These are phyloP conservation scores for Epichloe baconii DNA, from an alignment of 2,329 filamentous ascomycete genomes.

Conservation along the genomic window DNA sequence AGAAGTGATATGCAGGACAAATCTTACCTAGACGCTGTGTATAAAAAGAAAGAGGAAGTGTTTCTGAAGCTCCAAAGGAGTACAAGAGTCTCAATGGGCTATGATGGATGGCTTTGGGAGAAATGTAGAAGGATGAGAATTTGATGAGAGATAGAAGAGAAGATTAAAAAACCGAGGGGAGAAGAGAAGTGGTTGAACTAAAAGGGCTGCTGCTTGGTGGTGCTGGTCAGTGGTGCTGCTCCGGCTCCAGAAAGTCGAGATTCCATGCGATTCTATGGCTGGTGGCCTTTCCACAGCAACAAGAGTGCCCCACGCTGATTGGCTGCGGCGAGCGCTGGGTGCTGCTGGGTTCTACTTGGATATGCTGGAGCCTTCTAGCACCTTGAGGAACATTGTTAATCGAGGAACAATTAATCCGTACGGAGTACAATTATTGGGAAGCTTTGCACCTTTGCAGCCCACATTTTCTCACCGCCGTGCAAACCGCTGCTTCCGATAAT, in stretches of 20 bases:
- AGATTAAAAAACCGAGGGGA: constrained; percentile 12
- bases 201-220: constrained; percentile 19
- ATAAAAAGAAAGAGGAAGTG: constrained; percentile 7
- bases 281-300: constrained; percentile 15
- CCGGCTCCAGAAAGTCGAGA: constrained; percentile 20
- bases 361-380: constrained; percentile 16
- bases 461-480: too few species aligned
- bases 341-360: constrained; percentile 4
- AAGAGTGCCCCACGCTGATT: constrained; percentile 12
- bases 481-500: too few species aligned
- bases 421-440: too few species aligned
- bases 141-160: constrained; percentile 11
- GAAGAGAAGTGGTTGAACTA: constrained; percentile 15
- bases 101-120: constrained; percentile 2
- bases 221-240: constrained; percentile 1
- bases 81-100: constrained; percentile 11
- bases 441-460: too few species aligned
- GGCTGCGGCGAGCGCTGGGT: constrained; percentile 6
- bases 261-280: constrained; percentile 35
- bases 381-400: background rate
- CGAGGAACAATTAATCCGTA: background rate
- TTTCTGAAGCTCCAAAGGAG: constrained; percentile 2
- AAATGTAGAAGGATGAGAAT: constrained; percentile 9
- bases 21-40: constrained; percentile 13
- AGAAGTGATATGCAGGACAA: background rate